Base-by-base conservation (phyloP, 352 stramenopile species). In the Phytopythium litorale region DNA sequence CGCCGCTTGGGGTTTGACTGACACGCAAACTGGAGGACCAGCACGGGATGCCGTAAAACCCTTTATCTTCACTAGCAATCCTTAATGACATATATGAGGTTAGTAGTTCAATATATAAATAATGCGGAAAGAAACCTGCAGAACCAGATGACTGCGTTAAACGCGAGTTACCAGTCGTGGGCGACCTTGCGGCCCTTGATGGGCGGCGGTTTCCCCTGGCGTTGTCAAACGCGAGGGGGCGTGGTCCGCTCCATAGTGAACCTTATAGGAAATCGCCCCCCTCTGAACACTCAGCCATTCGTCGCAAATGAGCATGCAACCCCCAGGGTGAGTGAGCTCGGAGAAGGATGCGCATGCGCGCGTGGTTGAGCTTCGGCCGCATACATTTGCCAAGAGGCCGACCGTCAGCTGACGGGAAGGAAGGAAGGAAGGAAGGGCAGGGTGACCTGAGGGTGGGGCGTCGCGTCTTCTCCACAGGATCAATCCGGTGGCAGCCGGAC, bases 271-370 rank as follows among this genome's bases (percentile, higher is more conserved):
- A n/a, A n/a, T n/a, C n/a, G n/a, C n/a, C n/a, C n/a, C n/a, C n/a
- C n/a, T n/a, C 28, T 23, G 42, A 58, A 43, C n/a, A 19, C 19
- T 35, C 25, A 33, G n/a, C 46, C 46, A 53, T 12, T 5, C 21
- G 33, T 58, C 35, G 33, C 33, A 43, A 19, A 45, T 58, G 52
- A 58, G 52, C 52, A 58, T 58, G 33, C 52, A 58, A 58, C 52
- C 52, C 18, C n/a, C n/a, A n/a, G n/a, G n/a, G n/a, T n/a, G n/a
- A n/a, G n/a, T n/a, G n/a, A n/a, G n/a, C n/a, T n/a, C n/a, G n/a
- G n/a, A n/a, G n/a, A n/a, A n/a, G n/a, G n/a, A n/a, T n/a, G n/a
- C n/a, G n/a, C n/a, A n/a, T n/a, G n/a, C n/a, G n/a, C n/a, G n/a
- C n/a, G n/a, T n/a, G n/a, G n/a, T n/a, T n/a, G n/a, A n/a, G n/a